phyloP scores from a whole-genome alignment of 192 early-diverging fungal species.

The Rhizophagus sp. region DNA sequence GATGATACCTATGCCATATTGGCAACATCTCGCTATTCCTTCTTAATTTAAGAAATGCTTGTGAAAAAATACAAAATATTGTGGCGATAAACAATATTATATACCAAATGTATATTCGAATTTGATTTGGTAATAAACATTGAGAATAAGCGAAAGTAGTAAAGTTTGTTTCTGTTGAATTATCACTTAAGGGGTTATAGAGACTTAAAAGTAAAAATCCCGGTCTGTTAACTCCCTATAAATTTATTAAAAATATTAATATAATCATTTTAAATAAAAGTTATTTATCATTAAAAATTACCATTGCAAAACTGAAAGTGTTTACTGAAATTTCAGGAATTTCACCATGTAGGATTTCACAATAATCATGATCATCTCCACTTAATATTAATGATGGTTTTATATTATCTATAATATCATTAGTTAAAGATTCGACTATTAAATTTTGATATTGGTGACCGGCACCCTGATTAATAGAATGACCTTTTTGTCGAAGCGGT shows the following conservation, averaged over 20 bases:
- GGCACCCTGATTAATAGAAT: constrained; percentile 53
- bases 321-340: constrained; percentile 57
- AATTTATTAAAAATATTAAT: constrained; percentile 45
- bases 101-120: constrained; percentile 54
- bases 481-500: constrained; percentile 49
- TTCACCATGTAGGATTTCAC: constrained; percentile 57
- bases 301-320: constrained; percentile 67
- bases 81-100: constrained; percentile 23
- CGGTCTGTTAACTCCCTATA: constrained; percentile 54
- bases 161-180: constrained; percentile 25
- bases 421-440: constrained; percentile 57
- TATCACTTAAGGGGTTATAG: constrained; percentile 29
- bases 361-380: constrained; percentile 96
- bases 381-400: constrained; percentile 75
- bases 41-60: constrained; percentile 15
- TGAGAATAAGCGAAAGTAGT: constrained; percentile 44
- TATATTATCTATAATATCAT: constrained; percentile 56
- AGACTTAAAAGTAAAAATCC: constrained; percentile 57
- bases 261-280: not conserved
- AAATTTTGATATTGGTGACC: constrained; percentile 94
- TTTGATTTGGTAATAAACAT: constrained; percentile 71
- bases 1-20: constrained; percentile 12
- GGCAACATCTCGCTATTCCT: not conserved
- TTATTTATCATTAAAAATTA: constrained; percentile 26
- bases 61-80: constrained; percentile 32